A percentile compares a stretch with the other conserved stretches of the same genome.
Conservation (phyloP, 805 yeast species). For the Debaryomyces tyrocola region DNA sequence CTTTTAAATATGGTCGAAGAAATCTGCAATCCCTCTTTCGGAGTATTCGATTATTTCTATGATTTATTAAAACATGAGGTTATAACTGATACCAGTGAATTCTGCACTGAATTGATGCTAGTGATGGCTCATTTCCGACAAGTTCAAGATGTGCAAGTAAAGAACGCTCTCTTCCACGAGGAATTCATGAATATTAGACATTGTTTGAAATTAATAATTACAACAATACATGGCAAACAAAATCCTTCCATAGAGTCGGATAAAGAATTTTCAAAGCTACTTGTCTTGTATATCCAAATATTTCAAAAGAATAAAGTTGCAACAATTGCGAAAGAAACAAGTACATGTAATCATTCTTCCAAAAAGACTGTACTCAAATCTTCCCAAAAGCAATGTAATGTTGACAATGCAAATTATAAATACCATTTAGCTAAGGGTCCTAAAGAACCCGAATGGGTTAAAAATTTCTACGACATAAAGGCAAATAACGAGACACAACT, state of each 20-base stretch:
- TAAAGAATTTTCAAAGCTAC: not conserved
- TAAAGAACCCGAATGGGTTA: conserved; percentile 7
- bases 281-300: not conserved
- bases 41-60: not conserved
- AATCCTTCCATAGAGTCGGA: not conserved
- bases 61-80: not conserved
- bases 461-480: conserved; percentile 1
- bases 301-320: not conserved
- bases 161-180: not conserved
- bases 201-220: not conserved
- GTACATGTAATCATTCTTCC: not conserved
- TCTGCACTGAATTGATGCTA: conserved; percentile 1
- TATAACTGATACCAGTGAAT: not conserved
- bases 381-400: not conserved
- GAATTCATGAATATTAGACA: not conserved
- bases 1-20: not conserved
- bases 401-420: conserved; percentile 4
- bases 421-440: conserved; percentile 3
- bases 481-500: not conserved
- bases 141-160: not conserved
- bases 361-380: conserved; percentile 5
- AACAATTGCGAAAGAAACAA: not conserved
- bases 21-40: not conserved
- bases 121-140: not conserved
- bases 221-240: not conserved